Percentiles rank a stretch among this genome's conserved stretches.
Evolutionary conservation across 1,284 basidiomycete genomes (phyloP).

Genomic region (Naganishia sp.): DNA sequence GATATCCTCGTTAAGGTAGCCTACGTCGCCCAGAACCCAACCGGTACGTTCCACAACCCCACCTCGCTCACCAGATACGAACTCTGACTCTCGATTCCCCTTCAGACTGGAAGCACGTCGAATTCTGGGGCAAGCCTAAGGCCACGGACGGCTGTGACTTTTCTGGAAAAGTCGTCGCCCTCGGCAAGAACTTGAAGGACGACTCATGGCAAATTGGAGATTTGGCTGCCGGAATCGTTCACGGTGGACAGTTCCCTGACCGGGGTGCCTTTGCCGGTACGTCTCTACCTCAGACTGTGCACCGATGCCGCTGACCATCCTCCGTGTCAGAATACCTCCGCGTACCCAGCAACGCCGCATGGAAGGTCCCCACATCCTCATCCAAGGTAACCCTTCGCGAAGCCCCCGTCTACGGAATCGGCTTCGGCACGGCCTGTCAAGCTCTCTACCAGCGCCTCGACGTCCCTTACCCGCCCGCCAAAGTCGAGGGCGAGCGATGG

Average conservation of each 20-base stretch:
- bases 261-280: constrained; percentile 48
- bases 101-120: constrained; percentile 50
- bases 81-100: not conserved
- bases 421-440: constrained; percentile 51
- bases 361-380: constrained; percentile 35
- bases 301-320: not conserved
- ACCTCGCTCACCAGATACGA: not conserved
- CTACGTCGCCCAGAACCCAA: constrained; percentile 50
- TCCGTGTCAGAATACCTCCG: constrained; percentile 15
- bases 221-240: constrained; percentile 57
- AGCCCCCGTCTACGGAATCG: constrained; percentile 55
- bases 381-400: constrained; percentile 45
- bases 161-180: constrained; percentile 53
- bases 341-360: constrained; percentile 35
- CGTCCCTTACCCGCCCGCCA: constrained; percentile 43
- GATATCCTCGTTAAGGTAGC: constrained; percentile 51
- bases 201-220: constrained; percentile 51
- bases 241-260: constrained; percentile 53
- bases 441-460: constrained; percentile 47
- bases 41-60: constrained; percentile 32
- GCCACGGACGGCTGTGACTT: constrained; percentile 57
- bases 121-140: constrained; percentile 39
- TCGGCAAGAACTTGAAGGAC: constrained; percentile 39
- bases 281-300: not conserved
- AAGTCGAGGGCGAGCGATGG: constrained; percentile 38